Evolutionary conservation across 2,329 filamentous ascomycete species (phyloP).

Genomic region (Pestalotiopsis sp.): DNA sequence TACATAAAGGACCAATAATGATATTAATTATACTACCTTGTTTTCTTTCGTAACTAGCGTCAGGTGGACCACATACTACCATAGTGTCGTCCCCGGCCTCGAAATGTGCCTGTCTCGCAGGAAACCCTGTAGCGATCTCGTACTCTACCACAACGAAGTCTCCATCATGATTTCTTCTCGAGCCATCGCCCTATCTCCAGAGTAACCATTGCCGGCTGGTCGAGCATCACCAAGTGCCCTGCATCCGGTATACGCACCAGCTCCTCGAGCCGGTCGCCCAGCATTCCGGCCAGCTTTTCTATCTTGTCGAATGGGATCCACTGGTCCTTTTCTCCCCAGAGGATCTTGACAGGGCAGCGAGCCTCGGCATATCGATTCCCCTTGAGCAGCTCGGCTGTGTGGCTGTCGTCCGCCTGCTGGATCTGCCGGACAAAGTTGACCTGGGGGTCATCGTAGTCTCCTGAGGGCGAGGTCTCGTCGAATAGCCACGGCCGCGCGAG

Average conservation of each 20-base stretch:
- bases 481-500: not conserved
- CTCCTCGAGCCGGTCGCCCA: not conserved
- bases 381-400: slow-evolving; percentile 7
- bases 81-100: too few species aligned
- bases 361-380: not conserved
- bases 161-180: not conserved
- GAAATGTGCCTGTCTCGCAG: not conserved
- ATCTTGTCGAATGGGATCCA: slow-evolving; percentile 8
- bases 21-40: too few species aligned
- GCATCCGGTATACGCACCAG: slow-evolving; percentile 2
- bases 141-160: not conserved
- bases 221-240: slow-evolving; percentile 6
- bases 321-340: slow-evolving; percentile 8
- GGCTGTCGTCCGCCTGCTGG: slow-evolving; percentile 1
- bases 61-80: too few species aligned
- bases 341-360: slow-evolving; percentile 4
- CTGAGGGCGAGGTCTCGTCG: too few species aligned
- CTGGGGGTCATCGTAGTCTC: too few species aligned
- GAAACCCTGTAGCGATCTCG: not conserved
- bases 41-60: too few species aligned
- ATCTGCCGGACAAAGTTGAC: slow-evolving; percentile 10
- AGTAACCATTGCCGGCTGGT: slow-evolving; percentile 4
- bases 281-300: not conserved
- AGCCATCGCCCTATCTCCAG: slow-evolving; percentile 8
- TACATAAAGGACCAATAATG: too few species aligned